A percentile compares a stretch with the other conserved stretches of the same genome.
phyloP scores from a whole-genome alignment of 1,284 basidiomycete genomes.

The Trametes sp. region DNA sequence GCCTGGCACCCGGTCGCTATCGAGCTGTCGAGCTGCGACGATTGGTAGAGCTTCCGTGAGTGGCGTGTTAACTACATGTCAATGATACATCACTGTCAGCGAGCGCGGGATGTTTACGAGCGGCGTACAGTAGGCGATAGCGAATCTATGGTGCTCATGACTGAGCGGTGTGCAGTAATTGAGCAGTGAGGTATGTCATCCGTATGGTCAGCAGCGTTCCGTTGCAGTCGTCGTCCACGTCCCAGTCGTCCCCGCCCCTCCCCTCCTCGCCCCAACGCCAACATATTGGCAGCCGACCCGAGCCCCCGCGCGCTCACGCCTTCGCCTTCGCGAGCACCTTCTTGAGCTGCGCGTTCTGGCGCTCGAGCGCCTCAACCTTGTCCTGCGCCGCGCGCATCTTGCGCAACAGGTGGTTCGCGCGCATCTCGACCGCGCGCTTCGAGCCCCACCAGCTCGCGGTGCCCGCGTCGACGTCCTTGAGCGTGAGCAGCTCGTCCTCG shows the following conservation, averaged over 20 bases:
- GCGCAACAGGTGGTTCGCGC: conserved; percentile 73
- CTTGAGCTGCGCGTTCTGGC: conserved; percentile 72
- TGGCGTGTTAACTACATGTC: not conserved
- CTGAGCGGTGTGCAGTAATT: too few relatives aligned
- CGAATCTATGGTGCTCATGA: too few relatives aligned
- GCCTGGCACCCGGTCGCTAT: not conserved
- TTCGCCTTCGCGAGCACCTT: conserved; percentile 49
- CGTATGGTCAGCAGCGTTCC: not conserved
- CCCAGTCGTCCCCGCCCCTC: too few relatives aligned
- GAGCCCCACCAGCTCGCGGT: conserved; percentile 56
- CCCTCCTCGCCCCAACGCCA: too few relatives aligned
- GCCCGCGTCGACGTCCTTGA: conserved; percentile 68
- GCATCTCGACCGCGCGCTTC: conserved; percentile 61
- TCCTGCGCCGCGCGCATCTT: conserved; percentile 77
- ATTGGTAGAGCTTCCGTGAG: not conserved
- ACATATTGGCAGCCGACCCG: too few relatives aligned
- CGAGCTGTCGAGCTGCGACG: not conserved
- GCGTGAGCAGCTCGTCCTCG: conserved; percentile 77
- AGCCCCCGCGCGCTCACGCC: conserved; percentile 6
- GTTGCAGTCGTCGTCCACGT: not conserved
- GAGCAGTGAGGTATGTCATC: too few relatives aligned
- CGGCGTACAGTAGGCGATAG: too few relatives aligned
- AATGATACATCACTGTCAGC: not conserved
- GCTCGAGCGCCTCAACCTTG: conserved; percentile 75
- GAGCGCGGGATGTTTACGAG: too few relatives aligned